phyloP scores from a whole-genome alignment of 176 grass and related monocot genomes.

The Juncus inflexus region DNA sequence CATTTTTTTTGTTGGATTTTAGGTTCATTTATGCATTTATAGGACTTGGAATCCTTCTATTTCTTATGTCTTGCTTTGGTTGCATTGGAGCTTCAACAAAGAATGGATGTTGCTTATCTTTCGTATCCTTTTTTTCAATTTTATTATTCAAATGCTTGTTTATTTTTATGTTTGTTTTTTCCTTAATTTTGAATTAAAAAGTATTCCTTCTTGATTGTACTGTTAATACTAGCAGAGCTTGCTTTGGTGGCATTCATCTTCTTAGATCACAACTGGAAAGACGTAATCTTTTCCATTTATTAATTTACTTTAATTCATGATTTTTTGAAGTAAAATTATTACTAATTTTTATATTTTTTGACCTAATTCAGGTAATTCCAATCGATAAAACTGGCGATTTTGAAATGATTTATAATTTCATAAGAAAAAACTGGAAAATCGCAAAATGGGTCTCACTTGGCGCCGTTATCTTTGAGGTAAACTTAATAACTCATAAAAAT shows the following conservation, averaged over 20 bases:
- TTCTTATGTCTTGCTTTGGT: constrained; percentile 66
- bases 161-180: constrained; percentile 16
- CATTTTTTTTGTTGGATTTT: background rate
- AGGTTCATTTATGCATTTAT: constrained; percentile 85
- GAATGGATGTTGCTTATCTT: constrained; percentile 76
- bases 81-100: constrained; percentile 55
- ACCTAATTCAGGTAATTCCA: constrained; percentile 51
- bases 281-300: constrained; percentile 31
- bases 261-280: constrained; percentile 79
- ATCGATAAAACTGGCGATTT: constrained; percentile 78
- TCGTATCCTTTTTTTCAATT: constrained; percentile 51
- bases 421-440: constrained; percentile 75
- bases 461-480: constrained; percentile 80
- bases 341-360: background rate
- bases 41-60: constrained; percentile 54
- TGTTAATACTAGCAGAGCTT: constrained; percentile 88
- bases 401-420: constrained; percentile 69
- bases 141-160: background rate
- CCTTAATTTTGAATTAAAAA: constrained; percentile 53
- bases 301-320: constrained; percentile 15
- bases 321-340: background rate
- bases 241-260: constrained; percentile 68
- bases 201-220: constrained; percentile 77
- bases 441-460: constrained; percentile 76
- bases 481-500: too few species aligned